Evolutionary conservation across 495 filamentous ascomycete species (phyloP).

Genomic region (Annulohypoxylon stygium): DNA sequence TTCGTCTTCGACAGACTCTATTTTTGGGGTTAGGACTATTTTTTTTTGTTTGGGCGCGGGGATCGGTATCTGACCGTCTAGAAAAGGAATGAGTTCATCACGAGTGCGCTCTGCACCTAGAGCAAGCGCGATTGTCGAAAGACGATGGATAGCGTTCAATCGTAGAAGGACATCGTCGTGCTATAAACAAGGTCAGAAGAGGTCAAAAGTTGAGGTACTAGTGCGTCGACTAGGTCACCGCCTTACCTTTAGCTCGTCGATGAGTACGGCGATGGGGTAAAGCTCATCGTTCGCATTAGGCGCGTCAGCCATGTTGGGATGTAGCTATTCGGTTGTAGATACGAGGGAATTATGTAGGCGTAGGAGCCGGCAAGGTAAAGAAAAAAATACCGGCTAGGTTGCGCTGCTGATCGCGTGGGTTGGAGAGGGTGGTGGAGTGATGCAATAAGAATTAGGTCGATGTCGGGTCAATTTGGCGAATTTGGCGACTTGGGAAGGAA

Average conservation of each 20-base stretch:
- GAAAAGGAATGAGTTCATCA: conserved; percentile 97
- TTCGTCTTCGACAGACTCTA: conserved; percentile 98
- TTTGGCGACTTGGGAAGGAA: conserved; percentile 10
- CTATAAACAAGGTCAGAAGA: conserved; percentile 61
- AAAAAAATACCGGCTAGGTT: conserved; percentile 25
- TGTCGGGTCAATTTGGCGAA: conserved; percentile 46
- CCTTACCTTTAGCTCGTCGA: conserved; percentile 97
- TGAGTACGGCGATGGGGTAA: conserved; percentile 98
- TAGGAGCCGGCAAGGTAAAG: conserved; percentile 28
- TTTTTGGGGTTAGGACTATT: conserved; percentile 39
- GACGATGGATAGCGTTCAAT: conserved; percentile 96
- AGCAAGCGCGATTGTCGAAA: conserved; percentile 97
- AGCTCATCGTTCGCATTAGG: conserved; percentile 87
- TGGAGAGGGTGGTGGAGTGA: conserved; percentile 42
- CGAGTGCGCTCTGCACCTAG: conserved; percentile 94
- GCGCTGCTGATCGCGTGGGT: conserved; percentile 47
- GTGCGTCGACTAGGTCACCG: conserved; percentile 34
- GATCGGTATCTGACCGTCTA: conserved; percentile 79
- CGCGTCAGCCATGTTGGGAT: conserved; percentile 67
- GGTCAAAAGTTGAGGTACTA: conserved; percentile 32
- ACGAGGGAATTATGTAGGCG: conserved; percentile 7
- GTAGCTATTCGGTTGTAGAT: conserved; percentile 30
- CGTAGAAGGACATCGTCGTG: conserved; percentile 98
- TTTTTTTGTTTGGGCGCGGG: conserved; percentile 35
- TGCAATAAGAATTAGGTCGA: conserved; percentile 47